phyloP scores from a whole-genome alignment of 176 grass and related monocot genomes.

The Phragmites australis region DNA sequence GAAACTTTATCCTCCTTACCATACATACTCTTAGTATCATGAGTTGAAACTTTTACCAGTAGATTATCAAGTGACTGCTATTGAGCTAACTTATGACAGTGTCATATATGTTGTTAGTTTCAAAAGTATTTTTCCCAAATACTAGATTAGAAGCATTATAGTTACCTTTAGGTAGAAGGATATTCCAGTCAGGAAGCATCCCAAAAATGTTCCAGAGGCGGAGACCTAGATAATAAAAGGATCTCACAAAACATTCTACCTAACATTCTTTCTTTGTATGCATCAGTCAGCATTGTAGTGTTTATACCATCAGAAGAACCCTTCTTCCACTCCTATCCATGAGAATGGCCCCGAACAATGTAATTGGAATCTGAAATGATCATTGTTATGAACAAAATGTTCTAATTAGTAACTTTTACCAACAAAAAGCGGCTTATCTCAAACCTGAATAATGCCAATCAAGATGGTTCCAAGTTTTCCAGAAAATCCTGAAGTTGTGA shows the following conservation, averaged over 20 bases:
- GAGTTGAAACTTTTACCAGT: neutral
- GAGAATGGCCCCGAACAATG: constrained; percentile 64
- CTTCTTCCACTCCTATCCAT: constrained; percentile 84
- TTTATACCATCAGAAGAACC: constrained; percentile 72
- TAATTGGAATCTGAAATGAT: constrained; percentile 72
- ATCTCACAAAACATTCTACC: constrained; percentile 39
- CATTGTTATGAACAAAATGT: constrained; percentile 50
- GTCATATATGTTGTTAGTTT: neutral
- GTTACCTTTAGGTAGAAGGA: constrained; percentile 79
- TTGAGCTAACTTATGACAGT: constrained; percentile 6
- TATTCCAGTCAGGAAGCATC: constrained; percentile 61
- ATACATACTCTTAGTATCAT: neutral
- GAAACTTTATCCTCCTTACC: neutral
- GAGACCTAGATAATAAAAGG: constrained; percentile 59
- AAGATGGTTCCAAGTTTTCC: constrained; percentile 64
- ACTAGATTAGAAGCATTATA: neutral
- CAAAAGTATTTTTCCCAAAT: neutral
- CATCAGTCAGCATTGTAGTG: constrained; percentile 38
- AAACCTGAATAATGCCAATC: constrained; percentile 72
- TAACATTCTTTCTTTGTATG: constrained; percentile 25
- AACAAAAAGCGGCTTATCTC: constrained; percentile 4
- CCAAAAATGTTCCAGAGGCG: constrained; percentile 69
- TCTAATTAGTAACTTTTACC: constrained; percentile 25
- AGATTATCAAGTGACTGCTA: neutral
- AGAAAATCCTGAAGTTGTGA: constrained; percentile 57